These are phyloP conservation scores for Omphalea diandra DNA, from an alignment of 441 rosid genomes.

Conservation along the genomic window DNA sequence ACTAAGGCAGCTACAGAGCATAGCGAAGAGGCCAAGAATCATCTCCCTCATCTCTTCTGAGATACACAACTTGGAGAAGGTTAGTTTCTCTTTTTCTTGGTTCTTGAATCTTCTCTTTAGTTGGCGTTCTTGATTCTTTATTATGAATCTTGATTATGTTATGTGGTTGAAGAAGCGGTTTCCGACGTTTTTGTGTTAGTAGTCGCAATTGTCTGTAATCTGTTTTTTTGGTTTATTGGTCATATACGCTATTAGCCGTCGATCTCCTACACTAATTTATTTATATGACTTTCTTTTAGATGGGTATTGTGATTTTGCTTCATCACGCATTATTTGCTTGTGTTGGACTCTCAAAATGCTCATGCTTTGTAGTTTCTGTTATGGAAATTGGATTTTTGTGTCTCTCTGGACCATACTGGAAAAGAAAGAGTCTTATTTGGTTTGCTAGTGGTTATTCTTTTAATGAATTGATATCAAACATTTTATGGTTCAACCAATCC, in stretches of 20 bases:
- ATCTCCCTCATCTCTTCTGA: constrained; percentile 59
- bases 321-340: too few species aligned
- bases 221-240: too few species aligned
- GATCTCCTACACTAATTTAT: too few species aligned
- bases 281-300: too few species aligned
- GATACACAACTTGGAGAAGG: constrained; percentile 73
- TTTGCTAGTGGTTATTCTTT: neutral
- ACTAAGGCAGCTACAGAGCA: constrained; percentile 60
- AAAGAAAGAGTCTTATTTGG: neutral
- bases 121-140: neutral
- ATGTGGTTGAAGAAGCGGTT: too few species aligned
- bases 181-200: too few species aligned
- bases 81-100: constrained; percentile 7
- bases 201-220: too few species aligned
- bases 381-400: neutral
- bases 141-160: too few species aligned
- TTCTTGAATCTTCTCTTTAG: neutral
- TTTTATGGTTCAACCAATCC: neutral
- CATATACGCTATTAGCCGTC: too few species aligned
- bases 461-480: neutral
- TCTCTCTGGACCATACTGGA: neutral
- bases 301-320: neutral
- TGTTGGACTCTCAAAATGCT: too few species aligned
- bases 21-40: constrained; percentile 76
- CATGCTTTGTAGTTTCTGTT: too few species aligned